phyloP scores from a whole-genome alignment of 1,284 basidiomycete genomes.

The Cronartium ribicola region DNA sequence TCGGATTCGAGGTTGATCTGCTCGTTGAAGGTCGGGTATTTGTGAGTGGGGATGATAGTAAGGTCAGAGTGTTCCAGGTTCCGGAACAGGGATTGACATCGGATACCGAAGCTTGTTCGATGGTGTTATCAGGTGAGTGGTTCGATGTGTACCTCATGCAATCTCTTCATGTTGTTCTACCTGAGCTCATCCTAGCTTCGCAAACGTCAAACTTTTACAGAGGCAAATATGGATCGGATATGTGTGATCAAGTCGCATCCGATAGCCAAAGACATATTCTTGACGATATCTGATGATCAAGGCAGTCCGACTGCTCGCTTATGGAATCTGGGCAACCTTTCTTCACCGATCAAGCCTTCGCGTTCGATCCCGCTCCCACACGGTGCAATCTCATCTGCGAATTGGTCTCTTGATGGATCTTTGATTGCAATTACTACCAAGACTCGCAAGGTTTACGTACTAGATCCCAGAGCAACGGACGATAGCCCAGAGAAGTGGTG shows the following conservation, averaged over 20 bases:
- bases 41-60: constrained; percentile 54
- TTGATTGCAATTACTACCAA: constrained; percentile 54
- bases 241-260: constrained; percentile 53
- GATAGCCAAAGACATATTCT: constrained; percentile 52
- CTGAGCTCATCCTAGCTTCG: not conserved
- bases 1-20: constrained; percentile 53
- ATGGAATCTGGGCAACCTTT: constrained; percentile 47
- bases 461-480: constrained; percentile 52
- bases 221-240: constrained; percentile 52
- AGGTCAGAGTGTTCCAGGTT: constrained; percentile 52
- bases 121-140: constrained; percentile 21
- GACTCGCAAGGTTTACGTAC: constrained; percentile 52
- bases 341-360: not conserved
- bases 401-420: constrained; percentile 52
- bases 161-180: not conserved
- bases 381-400: constrained; percentile 49
- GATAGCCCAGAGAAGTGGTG: constrained; percentile 28
- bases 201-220: constrained; percentile 43
- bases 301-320: constrained; percentile 50
- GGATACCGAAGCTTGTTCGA: not conserved
- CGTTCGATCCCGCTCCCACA: constrained; percentile 2
- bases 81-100: constrained; percentile 44
- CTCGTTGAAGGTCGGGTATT: constrained; percentile 50
- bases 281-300: constrained; percentile 53
- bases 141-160: not conserved